Percentiles rank a stretch among this genome's conserved stretches.
These are phyloP conservation scores for Bolboschoenoplectus hybrid DNA, from an alignment of 202 grass and related monocot species.

Conservation along the genomic window DNA sequence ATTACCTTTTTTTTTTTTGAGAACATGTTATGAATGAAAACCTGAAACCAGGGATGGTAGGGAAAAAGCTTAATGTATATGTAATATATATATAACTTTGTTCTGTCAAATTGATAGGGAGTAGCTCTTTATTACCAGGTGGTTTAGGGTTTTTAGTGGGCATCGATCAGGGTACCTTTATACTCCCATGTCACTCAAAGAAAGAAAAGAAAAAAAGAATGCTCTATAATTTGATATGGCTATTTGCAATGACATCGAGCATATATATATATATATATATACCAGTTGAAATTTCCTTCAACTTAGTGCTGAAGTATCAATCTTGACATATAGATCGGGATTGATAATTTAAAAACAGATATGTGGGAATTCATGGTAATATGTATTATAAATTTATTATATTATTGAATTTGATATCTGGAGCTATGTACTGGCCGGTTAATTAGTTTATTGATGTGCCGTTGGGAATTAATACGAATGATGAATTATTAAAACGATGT, in stretches of 20 bases:
- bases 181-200: background rate
- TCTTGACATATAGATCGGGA: background rate
- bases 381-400: too few species aligned
- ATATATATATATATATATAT: too few species aligned
- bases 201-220: background rate
- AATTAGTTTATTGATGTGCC: too few species aligned
- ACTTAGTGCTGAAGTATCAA: background rate
- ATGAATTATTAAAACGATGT: too few species aligned
- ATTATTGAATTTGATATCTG: too few species aligned
- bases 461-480: too few species aligned
- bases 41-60: slow-evolving; percentile 21
- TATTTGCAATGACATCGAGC: background rate
- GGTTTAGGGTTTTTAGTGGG: slow-evolving; percentile 29
- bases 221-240: background rate
- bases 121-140: slow-evolving; percentile 28
- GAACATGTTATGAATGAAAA: slow-evolving; percentile 26
- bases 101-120: slow-evolving; percentile 14
- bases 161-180: slow-evolving; percentile 6
- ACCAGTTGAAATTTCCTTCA: background rate
- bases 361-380: too few species aligned
- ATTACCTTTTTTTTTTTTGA: background rate
- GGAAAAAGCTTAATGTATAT: background rate
- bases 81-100: background rate
- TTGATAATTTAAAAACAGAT: too few species aligned
- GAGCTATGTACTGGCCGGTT: too few species aligned